Conservation (phyloP, 2,329 filamentous ascomycete genomes). For the Talaromyces sp. region DNA sequence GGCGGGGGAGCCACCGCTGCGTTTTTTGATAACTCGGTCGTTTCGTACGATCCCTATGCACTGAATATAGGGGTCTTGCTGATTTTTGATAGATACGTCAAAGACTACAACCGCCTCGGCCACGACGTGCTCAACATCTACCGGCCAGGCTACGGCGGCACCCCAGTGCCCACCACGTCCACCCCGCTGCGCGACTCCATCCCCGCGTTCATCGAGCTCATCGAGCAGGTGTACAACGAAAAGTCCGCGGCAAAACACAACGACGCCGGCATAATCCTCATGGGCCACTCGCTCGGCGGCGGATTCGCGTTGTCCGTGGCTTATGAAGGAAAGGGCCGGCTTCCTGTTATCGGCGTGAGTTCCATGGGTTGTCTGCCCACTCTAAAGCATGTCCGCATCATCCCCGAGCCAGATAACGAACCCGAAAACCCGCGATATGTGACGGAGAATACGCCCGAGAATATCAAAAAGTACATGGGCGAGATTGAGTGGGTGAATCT, state of each 20-base stretch:
- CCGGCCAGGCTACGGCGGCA: constrained; percentile 15
- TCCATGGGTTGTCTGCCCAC: constrained; percentile 6
- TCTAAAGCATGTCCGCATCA: background rate
- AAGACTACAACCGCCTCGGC: constrained; percentile 12
- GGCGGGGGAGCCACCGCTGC: constrained; percentile 14
- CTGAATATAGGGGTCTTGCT: background rate
- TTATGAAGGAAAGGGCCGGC: constrained; percentile 14
- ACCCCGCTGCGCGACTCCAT: constrained; percentile 15
- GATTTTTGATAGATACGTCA: background rate
- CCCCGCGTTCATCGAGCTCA: constrained; percentile 13
- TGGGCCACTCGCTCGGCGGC: constrained; percentile 14
- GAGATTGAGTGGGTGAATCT: constrained; percentile 10
- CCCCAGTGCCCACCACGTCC: constrained; percentile 7
- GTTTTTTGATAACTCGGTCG: constrained; percentile 15
- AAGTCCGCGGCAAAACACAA: constrained; percentile 7
- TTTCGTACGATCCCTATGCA: constrained; percentile 11
- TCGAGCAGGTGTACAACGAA: constrained; percentile 11
- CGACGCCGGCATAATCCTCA: constrained; percentile 13
- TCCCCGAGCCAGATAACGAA: constrained; percentile 4
- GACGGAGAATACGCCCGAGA: constrained; percentile 7
- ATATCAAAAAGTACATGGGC: constrained; percentile 9
- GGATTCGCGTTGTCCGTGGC: constrained; percentile 15
- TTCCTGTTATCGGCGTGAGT: constrained; percentile 11
- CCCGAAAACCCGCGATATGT: constrained; percentile 9
- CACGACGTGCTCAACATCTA: constrained; percentile 16